These are phyloP conservation scores for Botrytis byssoidea DNA, from an alignment of 2,329 filamentous ascomycete genomes.

Conservation along the genomic window DNA sequence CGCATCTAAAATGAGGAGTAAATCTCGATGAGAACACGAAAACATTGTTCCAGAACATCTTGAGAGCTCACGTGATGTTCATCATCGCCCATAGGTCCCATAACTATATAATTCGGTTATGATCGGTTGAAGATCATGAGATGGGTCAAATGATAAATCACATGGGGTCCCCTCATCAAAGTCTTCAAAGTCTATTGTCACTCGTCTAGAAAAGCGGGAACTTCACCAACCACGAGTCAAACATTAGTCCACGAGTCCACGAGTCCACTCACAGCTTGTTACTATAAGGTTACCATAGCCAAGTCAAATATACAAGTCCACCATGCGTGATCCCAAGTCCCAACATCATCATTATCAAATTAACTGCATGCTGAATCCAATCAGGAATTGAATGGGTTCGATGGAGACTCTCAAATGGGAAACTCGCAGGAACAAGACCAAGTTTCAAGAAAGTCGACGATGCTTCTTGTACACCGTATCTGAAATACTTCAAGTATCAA, in stretches of 20 bases:
- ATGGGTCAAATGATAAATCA: conserved; percentile 18
- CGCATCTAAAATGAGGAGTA: conserved; percentile 8
- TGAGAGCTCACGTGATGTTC: conserved; percentile 9
- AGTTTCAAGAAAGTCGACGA: conserved; percentile 8
- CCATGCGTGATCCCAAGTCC: background rate
- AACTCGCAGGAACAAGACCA: background rate
- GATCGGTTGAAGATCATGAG: conserved; percentile 13
- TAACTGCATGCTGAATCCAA: background rate
- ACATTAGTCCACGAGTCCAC: conserved; percentile 1
- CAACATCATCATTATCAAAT: conserved; percentile 12
- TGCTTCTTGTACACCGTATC: conserved; percentile 12
- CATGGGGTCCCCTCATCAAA: conserved; percentile 2
- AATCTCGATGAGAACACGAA: conserved; percentile 16
- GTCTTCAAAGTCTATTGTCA: background rate
- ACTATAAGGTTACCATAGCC: background rate
- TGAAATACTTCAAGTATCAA: conserved; percentile 15
- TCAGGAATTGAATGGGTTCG: background rate
- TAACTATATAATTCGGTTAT: conserved; percentile 10
- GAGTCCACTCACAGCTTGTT: conserved; percentile 2
- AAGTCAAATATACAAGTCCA: background rate
- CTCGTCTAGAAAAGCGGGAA: conserved; percentile 19
- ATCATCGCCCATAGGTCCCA: background rate
- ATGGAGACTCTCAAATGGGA: background rate
- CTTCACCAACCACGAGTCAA: conserved; percentile 8
- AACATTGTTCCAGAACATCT: conserved; percentile 16